Evolutionary conservation across 164 flowering plant species (phyloP), one percentile per base, ranked within the genome.

Genomic region (Stephania yunnanensis): DNA sequence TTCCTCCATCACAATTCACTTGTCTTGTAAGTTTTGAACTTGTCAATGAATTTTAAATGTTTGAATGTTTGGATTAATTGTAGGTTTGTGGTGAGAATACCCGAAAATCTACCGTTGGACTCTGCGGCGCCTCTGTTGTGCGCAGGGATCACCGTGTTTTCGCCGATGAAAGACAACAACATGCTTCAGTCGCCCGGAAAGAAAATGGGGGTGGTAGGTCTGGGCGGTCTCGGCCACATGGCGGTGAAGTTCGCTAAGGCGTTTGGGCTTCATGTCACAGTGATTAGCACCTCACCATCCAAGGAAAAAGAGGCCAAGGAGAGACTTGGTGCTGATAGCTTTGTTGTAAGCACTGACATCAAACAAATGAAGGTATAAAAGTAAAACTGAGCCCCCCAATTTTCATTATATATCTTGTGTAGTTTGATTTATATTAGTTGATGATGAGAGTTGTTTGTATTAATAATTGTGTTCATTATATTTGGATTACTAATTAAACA

Each of bases 181-280:
- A 74, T 89, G 82, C 63, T 87, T 0, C 81, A 84, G 8, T 46
- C 82, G 7, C 78, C 86, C 2, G 87, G 88, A 15, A 90, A 86
- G 84, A 85, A 80, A 72, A 73, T 90, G 1, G 96, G 97, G 1
- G 78, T 93, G 4, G 87, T 93, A 1, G 98, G 98, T 1, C 83
- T 93, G 0, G 98, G 97, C 0, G 98, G 97, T 0, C 81, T 93
- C 0, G 97, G 98, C 2, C 97, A 91, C 61, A 74, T 93, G 0
- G 96, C 92, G 0, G 89, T 90, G 25, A 93, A 91, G 79, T 85
- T 93, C 29, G 96, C 84, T 0, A 93, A 91, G 86, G 93, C 93
- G 0, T 88, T 90, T 15, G 94, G 92, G 4, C 90, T 82, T 79
- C 91, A 93, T 25, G 97, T 92, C 1, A 91, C 97, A 1, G 89